These are phyloP conservation scores for Cadophora malorum DNA, from an alignment of 2,329 filamentous ascomycete genomes.

Conservation along the genomic window DNA sequence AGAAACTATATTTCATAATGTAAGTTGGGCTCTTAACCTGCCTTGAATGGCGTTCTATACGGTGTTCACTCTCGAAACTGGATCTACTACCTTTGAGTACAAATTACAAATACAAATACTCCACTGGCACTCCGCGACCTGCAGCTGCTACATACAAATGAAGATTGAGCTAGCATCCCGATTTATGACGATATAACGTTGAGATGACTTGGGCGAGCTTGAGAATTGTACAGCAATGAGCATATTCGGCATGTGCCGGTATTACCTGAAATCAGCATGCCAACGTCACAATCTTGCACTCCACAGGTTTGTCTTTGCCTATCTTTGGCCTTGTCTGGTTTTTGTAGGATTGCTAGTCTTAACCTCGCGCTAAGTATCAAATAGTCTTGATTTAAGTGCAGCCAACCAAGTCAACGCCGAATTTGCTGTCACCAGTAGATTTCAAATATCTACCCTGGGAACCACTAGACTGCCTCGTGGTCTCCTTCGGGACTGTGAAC, in stretches of 20 bases:
- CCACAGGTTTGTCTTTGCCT: background rate
- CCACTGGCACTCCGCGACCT: background rate
- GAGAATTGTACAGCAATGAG: too few species aligned
- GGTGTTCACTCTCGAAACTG: too few species aligned
- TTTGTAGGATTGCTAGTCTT: background rate
- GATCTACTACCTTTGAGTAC: too few species aligned
- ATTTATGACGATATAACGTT: background rate
- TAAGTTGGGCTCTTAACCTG: too few species aligned
- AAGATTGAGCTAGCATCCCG: background rate
- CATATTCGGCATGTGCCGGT: background rate
- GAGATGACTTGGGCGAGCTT: background rate
- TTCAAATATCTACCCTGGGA: background rate
- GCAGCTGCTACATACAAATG: background rate
- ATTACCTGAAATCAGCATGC: background rate
- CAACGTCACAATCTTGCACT: background rate
- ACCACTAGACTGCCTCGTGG: background rate
- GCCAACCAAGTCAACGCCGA: background rate
- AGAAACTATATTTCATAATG: too few species aligned
- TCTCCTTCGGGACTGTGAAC: background rate
- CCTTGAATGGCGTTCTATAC: too few species aligned
- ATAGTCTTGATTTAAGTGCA: slow-evolving; percentile 13
- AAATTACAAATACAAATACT: background rate
- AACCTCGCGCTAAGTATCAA: slow-evolving; percentile 17
- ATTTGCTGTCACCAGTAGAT: background rate
- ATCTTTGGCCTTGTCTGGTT: background rate